Evolutionary conservation across 202 grass and related monocot species (phyloP), one percentile per base, ranked within the genome.

Genomic region (Schoenoplectus triqueter): DNA sequence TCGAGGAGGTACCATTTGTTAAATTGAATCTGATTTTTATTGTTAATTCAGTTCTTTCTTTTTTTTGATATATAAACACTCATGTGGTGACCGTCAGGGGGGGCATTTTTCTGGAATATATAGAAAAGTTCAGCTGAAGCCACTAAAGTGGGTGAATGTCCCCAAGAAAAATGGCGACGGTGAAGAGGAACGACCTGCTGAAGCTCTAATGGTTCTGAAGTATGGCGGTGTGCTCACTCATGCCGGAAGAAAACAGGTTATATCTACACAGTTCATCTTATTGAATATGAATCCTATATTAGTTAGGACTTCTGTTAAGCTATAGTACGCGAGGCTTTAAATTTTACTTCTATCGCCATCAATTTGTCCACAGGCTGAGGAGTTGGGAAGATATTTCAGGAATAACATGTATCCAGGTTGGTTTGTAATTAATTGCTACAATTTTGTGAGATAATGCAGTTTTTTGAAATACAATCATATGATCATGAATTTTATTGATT

Each of bases 361-460:
- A 80, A 57, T 40, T 57, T 51, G 78, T 82, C n/a, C 78, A 82
- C 87, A 98, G 95, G 92, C 92, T 82, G 95, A 98, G 91, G 91
- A 98, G 69, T 75, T 98, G 85, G 95, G 95, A 93, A 95, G 95
- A 79, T 98, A 90, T 62, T 98, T 95, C 85, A 87, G 92, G 86
- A 95, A 98, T 78, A 92, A 98, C 84, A 98, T 98, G 89, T 98
- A 98, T 92, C 95, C 95, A 89, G 94, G 92, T 98, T 88, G 75
- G 75, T 61, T 60, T 78, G 65, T 78, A 41, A 42, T n/a, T 78
- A 61, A 44, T 55, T 77, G 50, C 13, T 77, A 41, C 70, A 84
- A 54, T 20, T 31, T 66, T 66, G 17, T 40, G 11, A n/a, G 10
- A 75, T 78, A 60, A 42, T 78, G 31, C 21, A 60, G 31, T 60